These are phyloP conservation scores for Pichia heedii DNA, from an alignment of 805 yeast species.

Conservation along the genomic window DNA sequence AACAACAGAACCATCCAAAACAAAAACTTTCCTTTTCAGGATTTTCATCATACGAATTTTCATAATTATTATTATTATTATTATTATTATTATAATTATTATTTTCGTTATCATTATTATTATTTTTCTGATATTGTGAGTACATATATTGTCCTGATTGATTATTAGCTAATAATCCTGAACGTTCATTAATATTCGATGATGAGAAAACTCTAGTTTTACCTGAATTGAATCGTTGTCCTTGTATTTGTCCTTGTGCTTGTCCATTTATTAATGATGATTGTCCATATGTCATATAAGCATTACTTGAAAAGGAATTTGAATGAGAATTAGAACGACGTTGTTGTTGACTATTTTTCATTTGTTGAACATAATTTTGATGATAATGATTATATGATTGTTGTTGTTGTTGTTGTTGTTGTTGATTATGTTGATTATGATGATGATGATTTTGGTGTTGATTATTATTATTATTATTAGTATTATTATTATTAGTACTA, in stretches of 20 bases:
- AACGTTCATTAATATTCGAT: conserved; percentile 2
- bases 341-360: not conserved
- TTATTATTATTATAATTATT: too few relatives aligned
- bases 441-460: conserved; percentile 10
- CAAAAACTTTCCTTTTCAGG: not conserved
- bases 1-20: conserved; percentile 5
- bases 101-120: too few relatives aligned
- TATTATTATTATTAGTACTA: too few relatives aligned
- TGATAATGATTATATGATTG: not conserved
- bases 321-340: conserved; percentile 3
- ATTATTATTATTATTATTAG: too few relatives aligned
- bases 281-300: not conserved
- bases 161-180: conserved; percentile 1
- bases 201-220: conserved; percentile 3
- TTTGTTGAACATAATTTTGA: not conserved
- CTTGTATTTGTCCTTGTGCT: not conserved
- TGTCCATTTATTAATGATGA: not conserved
- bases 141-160: not conserved
- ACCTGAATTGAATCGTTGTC: not conserved
- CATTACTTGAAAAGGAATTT: not conserved
- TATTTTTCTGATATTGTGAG: not conserved
- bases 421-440: conserved; percentile 3
- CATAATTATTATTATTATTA: not conserved
- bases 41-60: not conserved
- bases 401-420: conserved; percentile 1